Evolutionary conservation across 345 rosid species (phyloP).

Genomic region (Capsella bursapastoris): DNA sequence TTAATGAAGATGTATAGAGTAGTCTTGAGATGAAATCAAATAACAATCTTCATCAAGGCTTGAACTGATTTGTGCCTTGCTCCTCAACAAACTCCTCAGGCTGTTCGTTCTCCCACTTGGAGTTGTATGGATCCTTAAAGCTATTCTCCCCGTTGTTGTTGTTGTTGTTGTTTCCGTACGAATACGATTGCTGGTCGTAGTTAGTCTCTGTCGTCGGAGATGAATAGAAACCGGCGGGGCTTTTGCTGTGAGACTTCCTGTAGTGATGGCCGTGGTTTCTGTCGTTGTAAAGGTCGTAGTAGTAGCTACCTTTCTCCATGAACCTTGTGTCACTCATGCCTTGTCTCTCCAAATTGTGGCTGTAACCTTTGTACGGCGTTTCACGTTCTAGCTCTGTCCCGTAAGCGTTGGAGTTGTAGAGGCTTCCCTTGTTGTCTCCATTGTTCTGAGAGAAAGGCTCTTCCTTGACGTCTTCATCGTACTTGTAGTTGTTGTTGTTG

Average conservation of each 20-base stretch:
- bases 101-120: conserved; percentile 42
- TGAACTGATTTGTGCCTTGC: conserved; percentile 37
- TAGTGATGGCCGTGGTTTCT: conserved; percentile 44
- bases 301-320: conserved; percentile 54
- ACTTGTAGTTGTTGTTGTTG: conserved; percentile 19
- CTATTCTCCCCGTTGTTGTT: conserved; percentile 32
- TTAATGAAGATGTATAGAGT: conserved; percentile 24
- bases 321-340: conserved; percentile 58
- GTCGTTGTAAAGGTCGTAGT: conserved; percentile 43
- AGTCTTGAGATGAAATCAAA: conserved; percentile 36
- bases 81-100: conserved; percentile 42
- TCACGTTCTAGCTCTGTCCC: conserved; percentile 43
- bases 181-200: conserved; percentile 35
- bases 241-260: conserved; percentile 28
- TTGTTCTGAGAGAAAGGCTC: conserved; percentile 30
- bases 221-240: conserved; percentile 40
- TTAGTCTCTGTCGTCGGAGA: conserved; percentile 34
- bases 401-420: conserved; percentile 45
- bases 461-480: conserved; percentile 21
- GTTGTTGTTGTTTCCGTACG: conserved; percentile 36
- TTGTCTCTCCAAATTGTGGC: conserved; percentile 45
- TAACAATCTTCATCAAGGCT: conserved; percentile 41
- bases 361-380: conserved; percentile 43
- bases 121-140: conserved; percentile 42
- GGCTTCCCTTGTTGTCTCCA: conserved; percentile 24